These are phyloP conservation scores for Clathrospora elynae DNA, from an alignment of 2,329 filamentous ascomycete species.

Conservation along the genomic window DNA sequence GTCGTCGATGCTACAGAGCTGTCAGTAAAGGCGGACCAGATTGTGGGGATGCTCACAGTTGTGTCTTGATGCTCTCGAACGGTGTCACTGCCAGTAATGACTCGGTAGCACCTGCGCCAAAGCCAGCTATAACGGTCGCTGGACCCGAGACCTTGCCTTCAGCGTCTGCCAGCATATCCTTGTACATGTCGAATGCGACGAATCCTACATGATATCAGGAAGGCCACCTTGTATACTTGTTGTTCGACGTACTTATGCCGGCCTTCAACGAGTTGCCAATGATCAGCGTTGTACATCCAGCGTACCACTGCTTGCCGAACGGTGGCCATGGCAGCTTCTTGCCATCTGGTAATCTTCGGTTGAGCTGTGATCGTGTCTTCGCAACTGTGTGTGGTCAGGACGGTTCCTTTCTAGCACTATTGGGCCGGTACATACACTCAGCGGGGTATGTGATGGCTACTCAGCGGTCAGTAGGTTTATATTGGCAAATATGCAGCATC, in stretches of 20 bases:
- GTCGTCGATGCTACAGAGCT: constrained; percentile 76
- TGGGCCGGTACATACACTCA: constrained; percentile 67
- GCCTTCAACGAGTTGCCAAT: constrained; percentile 97
- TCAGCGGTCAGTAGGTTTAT: constrained; percentile 25
- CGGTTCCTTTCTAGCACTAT: neutral
- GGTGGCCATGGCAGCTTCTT: constrained; percentile 94
- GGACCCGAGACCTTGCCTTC: constrained; percentile 90
- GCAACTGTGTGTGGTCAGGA: constrained; percentile 65
- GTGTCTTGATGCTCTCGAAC: constrained; percentile 98
- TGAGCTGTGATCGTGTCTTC: constrained; percentile 93
- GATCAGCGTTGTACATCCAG: constrained; percentile 94
- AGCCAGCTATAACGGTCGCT: constrained; percentile 87
- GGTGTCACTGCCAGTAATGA: constrained; percentile 92
- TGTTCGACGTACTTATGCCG: constrained; percentile 74
- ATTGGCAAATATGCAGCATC: neutral
- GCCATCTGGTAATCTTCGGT: constrained; percentile 76
- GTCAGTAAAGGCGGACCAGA: constrained; percentile 5
- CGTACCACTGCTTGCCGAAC: constrained; percentile 95
- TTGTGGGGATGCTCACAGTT: constrained; percentile 59
- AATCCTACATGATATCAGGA: constrained; percentile 63
- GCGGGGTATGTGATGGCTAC: constrained; percentile 88
- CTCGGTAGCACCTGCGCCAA: constrained; percentile 93
- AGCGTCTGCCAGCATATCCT: constrained; percentile 76
- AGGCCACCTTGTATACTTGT: too few species aligned
- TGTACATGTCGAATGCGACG: constrained; percentile 95